Base-by-base conservation (phyloP, 306 rosid species). In the Vachellia pachyceras region DNA sequence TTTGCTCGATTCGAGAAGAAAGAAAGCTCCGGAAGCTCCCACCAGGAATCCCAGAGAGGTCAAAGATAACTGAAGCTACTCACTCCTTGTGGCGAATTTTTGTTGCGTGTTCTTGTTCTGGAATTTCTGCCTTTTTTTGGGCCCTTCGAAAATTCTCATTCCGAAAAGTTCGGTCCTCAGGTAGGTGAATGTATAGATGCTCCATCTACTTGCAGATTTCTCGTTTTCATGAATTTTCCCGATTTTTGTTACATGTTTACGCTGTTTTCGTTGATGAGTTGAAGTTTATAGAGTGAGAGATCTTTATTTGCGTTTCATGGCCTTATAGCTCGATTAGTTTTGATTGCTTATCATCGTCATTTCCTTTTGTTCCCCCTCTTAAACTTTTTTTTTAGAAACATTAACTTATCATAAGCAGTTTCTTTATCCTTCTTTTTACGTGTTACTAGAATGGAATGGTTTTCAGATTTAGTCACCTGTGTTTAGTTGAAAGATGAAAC, bases 1-100 rank as follows among this genome's bases (percentile, higher is more conserved):
- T 58, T 42, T 42, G 75, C 58, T 81, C 73, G 17, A 49, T 72
- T 77, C 78, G 17, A 57, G 40, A 37, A 72, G 46, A 81, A 54
- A 46, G 82, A 84, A 68, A 23, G 1, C 77, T 82, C 86, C 77
- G 67, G 92, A 84, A 88, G 75, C 85, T 87, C 73, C 84, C 61
- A 46, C n/a, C n/a, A n/a, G 49, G 79, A 86, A 81, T 75, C 81
- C 77, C 29, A 17, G 42, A 35, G 36, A 49, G 83, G 79, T 79
- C 69, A 72, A 44, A 79, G 69, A n/a, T 85, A 69, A 57, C 77
- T 74, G 76, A 6, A 52, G 69, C 76, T 50, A 41, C 7, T 58
- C 22, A 22, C 41, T 17, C 68, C 45, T 68, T 45, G 67, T 20
- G 72, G 60, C 49, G 70, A 39, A 71, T 58, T 39, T 71, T 25